These are phyloP conservation scores for Botrytis galanthina DNA, from an alignment of 2,329 filamentous ascomycete species.

Conservation along the genomic window DNA sequence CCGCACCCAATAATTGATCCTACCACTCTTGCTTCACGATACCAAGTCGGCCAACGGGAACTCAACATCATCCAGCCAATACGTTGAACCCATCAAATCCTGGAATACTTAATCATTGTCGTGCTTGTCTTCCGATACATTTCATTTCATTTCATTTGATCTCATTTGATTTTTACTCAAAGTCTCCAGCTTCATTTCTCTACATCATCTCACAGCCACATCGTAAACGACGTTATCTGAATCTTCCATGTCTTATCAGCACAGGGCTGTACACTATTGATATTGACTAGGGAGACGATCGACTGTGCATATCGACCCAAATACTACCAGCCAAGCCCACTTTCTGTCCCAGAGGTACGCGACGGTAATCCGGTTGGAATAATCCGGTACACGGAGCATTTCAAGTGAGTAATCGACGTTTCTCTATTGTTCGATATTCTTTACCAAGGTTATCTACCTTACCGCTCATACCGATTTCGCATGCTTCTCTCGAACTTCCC, in stretches of 20 bases:
- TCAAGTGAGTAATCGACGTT: conserved; percentile 10
- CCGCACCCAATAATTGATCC: conserved; percentile 18
- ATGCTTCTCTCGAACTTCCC: background rate
- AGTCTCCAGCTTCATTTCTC: no score
- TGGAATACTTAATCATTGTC: background rate
- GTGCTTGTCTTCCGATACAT: background rate
- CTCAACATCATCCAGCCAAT: conserved; percentile 9
- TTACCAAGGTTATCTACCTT: background rate
- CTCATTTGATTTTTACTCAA: no score
- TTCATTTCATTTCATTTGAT: background rate
- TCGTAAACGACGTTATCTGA: background rate
- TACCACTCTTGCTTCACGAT: conserved; percentile 11
- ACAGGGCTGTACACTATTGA: conserved; percentile 13
- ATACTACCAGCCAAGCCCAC: background rate
- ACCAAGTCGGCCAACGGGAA: conserved; percentile 16
- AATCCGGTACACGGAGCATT: conserved; percentile 10
- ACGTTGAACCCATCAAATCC: background rate
- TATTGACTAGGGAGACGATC: conserved; percentile 9
- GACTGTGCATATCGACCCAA: conserved; percentile 12
- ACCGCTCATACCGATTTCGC: background rate
- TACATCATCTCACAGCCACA: background rate
- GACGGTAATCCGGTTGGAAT: background rate
- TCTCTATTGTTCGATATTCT: background rate
- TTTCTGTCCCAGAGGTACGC: background rate
- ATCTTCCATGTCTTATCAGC: background rate